Percentiles rank a stretch among this genome's conserved stretches.
Conservation (phyloP, 1,139 yeast species). For the Blastobotrys indianensis region DNA sequence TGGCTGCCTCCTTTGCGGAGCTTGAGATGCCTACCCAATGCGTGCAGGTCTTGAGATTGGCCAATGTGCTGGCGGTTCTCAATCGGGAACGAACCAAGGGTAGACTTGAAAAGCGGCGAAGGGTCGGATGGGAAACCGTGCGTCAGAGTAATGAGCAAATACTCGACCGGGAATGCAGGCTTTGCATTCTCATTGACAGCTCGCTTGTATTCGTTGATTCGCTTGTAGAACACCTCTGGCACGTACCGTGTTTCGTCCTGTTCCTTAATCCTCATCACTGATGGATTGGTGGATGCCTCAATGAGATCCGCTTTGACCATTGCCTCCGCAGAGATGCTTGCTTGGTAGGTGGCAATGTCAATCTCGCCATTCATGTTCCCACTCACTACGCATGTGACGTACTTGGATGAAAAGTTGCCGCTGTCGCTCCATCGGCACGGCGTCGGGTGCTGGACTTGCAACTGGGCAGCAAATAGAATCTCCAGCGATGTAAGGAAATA, state of each 20-base stretch:
- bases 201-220: slow-evolving; percentile 80
- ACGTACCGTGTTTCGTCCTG: slow-evolving; percentile 72
- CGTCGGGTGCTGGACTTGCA: slow-evolving; percentile 67
- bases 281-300: slow-evolving; percentile 85
- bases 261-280: slow-evolving; percentile 74
- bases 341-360: slow-evolving; percentile 88
- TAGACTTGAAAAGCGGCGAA: slow-evolving; percentile 39
- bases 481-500: slow-evolving; percentile 85
- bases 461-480: slow-evolving; percentile 73
- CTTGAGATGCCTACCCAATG: slow-evolving; percentile 45
- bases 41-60: slow-evolving; percentile 59
- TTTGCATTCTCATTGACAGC: slow-evolving; percentile 86
- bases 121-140: slow-evolving; percentile 85
- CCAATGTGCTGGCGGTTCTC: slow-evolving; percentile 77
- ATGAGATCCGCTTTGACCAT: slow-evolving; percentile 81
- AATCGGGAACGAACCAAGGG: slow-evolving; percentile 53
- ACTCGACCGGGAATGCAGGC: slow-evolving; percentile 95
- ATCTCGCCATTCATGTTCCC: slow-evolving; percentile 86
- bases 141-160: slow-evolving; percentile 76
- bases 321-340: slow-evolving; percentile 81
- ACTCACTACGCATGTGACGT: slow-evolving; percentile 85
- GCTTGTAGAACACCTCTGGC: slow-evolving; percentile 86
- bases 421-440: slow-evolving; percentile 56
- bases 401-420: slow-evolving; percentile 78
- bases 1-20: slow-evolving; percentile 23